A percentile compares a stretch with the other conserved stretches of the same genome.
Conservation (phyloP, 2,329 filamentous ascomycete species). For the Fusarium abutilonis region DNA sequence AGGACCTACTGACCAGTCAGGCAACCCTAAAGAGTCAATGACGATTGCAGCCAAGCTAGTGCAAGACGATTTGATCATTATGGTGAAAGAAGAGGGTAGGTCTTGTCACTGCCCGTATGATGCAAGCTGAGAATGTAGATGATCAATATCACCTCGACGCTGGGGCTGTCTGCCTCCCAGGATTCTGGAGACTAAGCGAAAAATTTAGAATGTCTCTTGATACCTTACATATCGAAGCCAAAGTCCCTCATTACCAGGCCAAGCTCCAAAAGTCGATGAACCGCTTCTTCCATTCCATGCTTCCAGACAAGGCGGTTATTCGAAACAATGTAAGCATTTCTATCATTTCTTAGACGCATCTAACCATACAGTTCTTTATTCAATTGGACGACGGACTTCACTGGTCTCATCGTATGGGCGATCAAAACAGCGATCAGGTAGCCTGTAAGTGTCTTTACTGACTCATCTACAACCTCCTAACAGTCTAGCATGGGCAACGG, state of each 20-base stretch:
- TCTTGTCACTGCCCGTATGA: fast-evolving
- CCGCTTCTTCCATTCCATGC: conserved; percentile 31
- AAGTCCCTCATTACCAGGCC: conserved; percentile 30
- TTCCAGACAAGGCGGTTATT: conserved; percentile 26
- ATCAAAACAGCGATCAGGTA: conserved; percentile 19
- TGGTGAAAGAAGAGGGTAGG: conserved; percentile 33
- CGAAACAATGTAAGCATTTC: conserved; percentile 23
- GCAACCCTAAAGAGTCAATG: conserved; percentile 26
- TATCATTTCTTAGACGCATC: fast-evolving
- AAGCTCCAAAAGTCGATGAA: conserved; percentile 37
- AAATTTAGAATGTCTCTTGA: conserved; percentile 38
- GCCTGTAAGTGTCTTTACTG: not conserved
- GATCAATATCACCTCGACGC: conserved; percentile 31
- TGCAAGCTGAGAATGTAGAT: conserved; percentile 1
- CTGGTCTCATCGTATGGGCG: conserved; percentile 36
- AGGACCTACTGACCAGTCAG: conserved; percentile 1
- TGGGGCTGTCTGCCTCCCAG: conserved; percentile 33
- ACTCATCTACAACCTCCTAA: not conserved
- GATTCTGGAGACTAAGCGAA: conserved; percentile 33
- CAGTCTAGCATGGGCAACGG: conserved; percentile 26
- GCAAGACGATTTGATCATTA: conserved; percentile 31
- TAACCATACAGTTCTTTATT: conserved; percentile 25
- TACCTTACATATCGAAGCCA: conserved; percentile 34
- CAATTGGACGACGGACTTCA: conserved; percentile 36
- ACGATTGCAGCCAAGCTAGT: conserved; percentile 28